Conservation (phyloP, 805 yeast genomes). For the Cyberlindnera lachancei region DNA sequence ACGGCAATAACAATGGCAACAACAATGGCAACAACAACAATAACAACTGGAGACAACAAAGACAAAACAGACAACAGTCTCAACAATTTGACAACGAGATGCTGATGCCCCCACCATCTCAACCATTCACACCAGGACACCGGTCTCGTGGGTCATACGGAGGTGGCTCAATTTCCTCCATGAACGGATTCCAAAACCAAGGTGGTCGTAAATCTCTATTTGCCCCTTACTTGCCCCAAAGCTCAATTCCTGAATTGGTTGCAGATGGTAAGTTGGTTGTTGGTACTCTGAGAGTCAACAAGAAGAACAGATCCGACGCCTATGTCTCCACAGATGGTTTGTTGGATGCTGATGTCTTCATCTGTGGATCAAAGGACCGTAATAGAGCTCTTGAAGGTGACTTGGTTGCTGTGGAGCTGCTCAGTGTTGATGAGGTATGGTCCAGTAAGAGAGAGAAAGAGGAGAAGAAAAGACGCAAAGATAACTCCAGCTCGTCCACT, state of each 20-base stretch:
- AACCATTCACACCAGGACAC: slow-evolving; percentile 62
- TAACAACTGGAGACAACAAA: slow-evolving; percentile 58
- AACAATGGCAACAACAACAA: slow-evolving; percentile 17
- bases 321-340: slow-evolving; percentile 96
- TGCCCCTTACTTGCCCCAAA: slow-evolving; percentile 94
- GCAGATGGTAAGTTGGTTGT: slow-evolving; percentile 88
- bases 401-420: slow-evolving; percentile 87
- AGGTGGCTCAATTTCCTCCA: slow-evolving; percentile 41
- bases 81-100: slow-evolving; percentile 20
- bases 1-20: not conserved
- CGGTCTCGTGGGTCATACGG: slow-evolving; percentile 67
- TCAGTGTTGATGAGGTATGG: slow-evolving; percentile 98
- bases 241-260: slow-evolving; percentile 81
- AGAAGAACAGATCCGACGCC: slow-evolving; percentile 94
- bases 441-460: slow-evolving; percentile 92
- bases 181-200: slow-evolving; percentile 23
- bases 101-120: slow-evolving; percentile 8
- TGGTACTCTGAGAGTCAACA: slow-evolving; percentile 89
- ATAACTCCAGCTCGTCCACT: slow-evolving; percentile 29
- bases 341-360: slow-evolving; percentile 92
- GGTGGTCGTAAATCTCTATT: slow-evolving; percentile 70
- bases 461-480: slow-evolving; percentile 90
- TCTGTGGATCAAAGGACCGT: slow-evolving; percentile 97
- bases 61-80: slow-evolving; percentile 26
- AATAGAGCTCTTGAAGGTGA: slow-evolving; percentile 97